Conservation (phyloP, 805 yeast species). For the Myxozyma sirexii region DNA sequence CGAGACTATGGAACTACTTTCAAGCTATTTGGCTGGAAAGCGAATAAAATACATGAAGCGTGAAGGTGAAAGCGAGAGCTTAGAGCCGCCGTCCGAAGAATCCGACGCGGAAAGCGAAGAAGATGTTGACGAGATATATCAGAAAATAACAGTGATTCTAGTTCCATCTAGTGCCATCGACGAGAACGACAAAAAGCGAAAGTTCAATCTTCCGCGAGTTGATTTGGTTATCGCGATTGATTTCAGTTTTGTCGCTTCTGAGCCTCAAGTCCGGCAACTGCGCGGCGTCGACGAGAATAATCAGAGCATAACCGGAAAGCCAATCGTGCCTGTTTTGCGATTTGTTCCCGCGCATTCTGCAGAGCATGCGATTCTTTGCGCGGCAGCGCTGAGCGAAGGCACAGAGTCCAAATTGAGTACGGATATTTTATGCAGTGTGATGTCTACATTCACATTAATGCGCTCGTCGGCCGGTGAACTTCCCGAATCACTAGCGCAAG, state of each 20-base stretch:
- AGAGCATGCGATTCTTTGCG: slow-evolving; percentile 62
- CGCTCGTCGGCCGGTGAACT: slow-evolving; percentile 80
- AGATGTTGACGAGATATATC: slow-evolving; percentile 38
- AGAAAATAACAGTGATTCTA: slow-evolving; percentile 47
- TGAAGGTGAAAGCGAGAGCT: slow-evolving; percentile 48
- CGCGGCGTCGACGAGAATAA: slow-evolving; percentile 35
- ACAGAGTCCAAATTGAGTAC: slow-evolving; percentile 37
- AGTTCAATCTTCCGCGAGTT: slow-evolving; percentile 42
- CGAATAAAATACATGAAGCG: slow-evolving; percentile 59
- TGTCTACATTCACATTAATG: slow-evolving; percentile 80
- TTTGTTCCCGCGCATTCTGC: slow-evolving; percentile 77
- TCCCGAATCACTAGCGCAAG: slow-evolving; percentile 57
- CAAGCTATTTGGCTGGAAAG: slow-evolving; percentile 68
- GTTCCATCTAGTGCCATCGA: slow-evolving; percentile 48
- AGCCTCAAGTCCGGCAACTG: slow-evolving; percentile 43
- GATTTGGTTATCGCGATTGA: slow-evolving; percentile 70
- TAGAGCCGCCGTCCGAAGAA: slow-evolving; percentile 41
- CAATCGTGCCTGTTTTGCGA: slow-evolving; percentile 60
- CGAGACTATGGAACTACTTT: slow-evolving; percentile 68
- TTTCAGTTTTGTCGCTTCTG: slow-evolving; percentile 53
- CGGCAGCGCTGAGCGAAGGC: slow-evolving; percentile 25
- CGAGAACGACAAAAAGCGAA: slow-evolving; percentile 17
- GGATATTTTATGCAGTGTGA: slow-evolving; percentile 62
- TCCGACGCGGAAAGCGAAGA: slow-evolving; percentile 45
- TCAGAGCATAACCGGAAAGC: slow-evolving; percentile 21